Percentiles rank a stretch among this genome's conserved stretches.
phyloP scores from a whole-genome alignment of 805 yeast genomes.

The Schizosaccharomyces japonicus region DNA sequence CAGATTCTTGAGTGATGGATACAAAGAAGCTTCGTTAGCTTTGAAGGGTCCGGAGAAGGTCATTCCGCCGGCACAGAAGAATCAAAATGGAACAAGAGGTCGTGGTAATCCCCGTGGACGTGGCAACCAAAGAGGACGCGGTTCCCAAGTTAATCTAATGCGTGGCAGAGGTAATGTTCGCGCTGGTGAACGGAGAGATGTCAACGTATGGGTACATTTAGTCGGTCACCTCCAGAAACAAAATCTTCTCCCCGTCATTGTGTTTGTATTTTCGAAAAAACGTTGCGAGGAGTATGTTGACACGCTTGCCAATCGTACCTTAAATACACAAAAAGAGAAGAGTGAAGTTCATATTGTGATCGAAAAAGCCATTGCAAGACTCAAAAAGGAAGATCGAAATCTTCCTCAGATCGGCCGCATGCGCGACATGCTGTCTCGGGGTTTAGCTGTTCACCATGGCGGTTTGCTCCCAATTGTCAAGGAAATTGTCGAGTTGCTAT shows the following conservation, averaged over 20 bases:
- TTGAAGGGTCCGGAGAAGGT: slow-evolving; percentile 17
- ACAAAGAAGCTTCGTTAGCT: slow-evolving; percentile 32
- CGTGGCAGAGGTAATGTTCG: slow-evolving; percentile 3
- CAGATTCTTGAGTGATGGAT: slow-evolving; percentile 41
- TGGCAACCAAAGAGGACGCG: slow-evolving; percentile 12
- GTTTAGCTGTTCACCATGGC: slow-evolving; percentile 90
- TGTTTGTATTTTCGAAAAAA: slow-evolving; percentile 81
- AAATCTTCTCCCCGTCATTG: slow-evolving; percentile 67
- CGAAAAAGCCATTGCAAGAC: slow-evolving; percentile 65
- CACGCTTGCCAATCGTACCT: slow-evolving; percentile 46
- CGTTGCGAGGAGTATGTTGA: slow-evolving; percentile 85
- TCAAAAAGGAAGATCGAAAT: slow-evolving; percentile 76
- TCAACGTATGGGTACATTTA: slow-evolving; percentile 51
- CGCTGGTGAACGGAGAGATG: slow-evolving; percentile 18
- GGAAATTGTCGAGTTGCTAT: slow-evolving; percentile 76
- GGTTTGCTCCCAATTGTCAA: slow-evolving; percentile 82
- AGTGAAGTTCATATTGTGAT: slow-evolving; percentile 85
- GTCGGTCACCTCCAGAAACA: slow-evolving; percentile 45
- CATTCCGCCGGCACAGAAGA: slow-evolving; percentile 19
- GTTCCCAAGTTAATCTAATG: slow-evolving; percentile 6
- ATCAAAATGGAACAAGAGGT: slow-evolving; percentile 18
- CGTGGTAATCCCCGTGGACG: slow-evolving; percentile 20
- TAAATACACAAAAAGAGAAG: slow-evolving; percentile 62
- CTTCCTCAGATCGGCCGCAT: slow-evolving; percentile 73
- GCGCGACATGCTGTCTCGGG: slow-evolving; percentile 63